These are phyloP conservation scores for Fusarium lyarnte DNA, from an alignment of 2,329 filamentous ascomycete species.

Conservation along the genomic window DNA sequence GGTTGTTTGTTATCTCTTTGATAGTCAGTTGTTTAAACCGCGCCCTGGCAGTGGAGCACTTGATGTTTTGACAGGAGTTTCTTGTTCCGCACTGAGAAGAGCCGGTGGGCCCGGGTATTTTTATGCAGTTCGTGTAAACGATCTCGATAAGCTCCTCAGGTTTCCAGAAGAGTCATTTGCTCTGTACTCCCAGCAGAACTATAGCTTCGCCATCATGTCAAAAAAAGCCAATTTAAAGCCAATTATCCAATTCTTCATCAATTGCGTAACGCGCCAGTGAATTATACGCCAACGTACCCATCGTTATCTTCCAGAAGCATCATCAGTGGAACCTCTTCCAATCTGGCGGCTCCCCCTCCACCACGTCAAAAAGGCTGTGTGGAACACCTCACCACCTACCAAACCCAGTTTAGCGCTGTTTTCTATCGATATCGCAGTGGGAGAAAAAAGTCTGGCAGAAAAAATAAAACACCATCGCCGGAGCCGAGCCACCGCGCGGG, in stretches of 20 bases:
- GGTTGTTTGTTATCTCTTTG: not conserved
- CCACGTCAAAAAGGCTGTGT: conserved; percentile 2
- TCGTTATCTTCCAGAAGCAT: not conserved
- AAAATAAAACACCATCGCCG: conserved; percentile 17
- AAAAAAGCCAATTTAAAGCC: not conserved
- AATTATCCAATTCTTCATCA: not conserved
- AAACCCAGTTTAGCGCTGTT: not conserved
- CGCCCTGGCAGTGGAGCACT: conserved; percentile 22
- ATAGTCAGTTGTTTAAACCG: conserved; percentile 5
- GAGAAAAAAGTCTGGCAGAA: not conserved
- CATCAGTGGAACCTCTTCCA: not conserved
- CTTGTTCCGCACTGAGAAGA: conserved; percentile 22
- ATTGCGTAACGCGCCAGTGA: not conserved
- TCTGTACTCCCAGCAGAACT: not conserved
- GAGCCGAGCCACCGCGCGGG: conserved; percentile 40
- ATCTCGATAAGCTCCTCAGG: conserved; percentile 19
- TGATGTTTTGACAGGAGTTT: not conserved
- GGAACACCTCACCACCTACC: conserved; percentile 9
- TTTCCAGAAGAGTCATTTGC: conserved; percentile 5
- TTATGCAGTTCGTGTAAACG: conserved; percentile 24
- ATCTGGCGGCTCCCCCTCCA: conserved; percentile 3
- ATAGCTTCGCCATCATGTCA: not conserved
- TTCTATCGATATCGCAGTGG: not conserved
- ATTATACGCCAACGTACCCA: not conserved
- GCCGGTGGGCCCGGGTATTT: conserved; percentile 1